Conservation (phyloP, 148 eudicot species). For the Spergularia bocconei region DNA sequence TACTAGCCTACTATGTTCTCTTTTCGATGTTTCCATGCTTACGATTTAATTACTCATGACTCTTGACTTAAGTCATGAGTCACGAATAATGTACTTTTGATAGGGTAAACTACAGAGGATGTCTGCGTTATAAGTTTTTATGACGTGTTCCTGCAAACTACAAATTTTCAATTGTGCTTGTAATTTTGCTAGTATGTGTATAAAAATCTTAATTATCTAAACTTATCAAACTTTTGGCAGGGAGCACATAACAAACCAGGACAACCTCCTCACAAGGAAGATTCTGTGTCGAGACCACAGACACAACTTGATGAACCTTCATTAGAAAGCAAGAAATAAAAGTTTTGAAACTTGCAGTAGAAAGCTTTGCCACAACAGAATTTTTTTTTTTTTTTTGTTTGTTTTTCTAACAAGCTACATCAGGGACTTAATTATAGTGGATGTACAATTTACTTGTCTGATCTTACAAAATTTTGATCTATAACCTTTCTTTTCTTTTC, state of each 20-base stretch:
- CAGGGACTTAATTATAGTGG: too few species aligned
- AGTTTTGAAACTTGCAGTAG: neutral
- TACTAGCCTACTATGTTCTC: too few species aligned
- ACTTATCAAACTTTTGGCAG: neutral
- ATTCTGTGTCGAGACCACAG: neutral
- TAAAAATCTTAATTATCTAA: neutral
- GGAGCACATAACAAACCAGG: constrained; percentile 20
- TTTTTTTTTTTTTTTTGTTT: neutral
- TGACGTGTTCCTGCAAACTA: neutral
- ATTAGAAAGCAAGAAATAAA: constrained; percentile 16
- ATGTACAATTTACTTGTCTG: too few species aligned
- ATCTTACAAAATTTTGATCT: too few species aligned
- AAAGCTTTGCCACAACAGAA: neutral
- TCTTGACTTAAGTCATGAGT: too few species aligned
- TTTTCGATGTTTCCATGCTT: too few species aligned
- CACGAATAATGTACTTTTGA: too few species aligned
- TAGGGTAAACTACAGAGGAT: too few species aligned
- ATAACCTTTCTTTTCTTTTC: too few species aligned
- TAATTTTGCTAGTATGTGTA: neutral
- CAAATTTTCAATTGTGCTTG: neutral
- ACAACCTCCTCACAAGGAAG: constrained; percentile 2
- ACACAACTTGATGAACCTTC: neutral
- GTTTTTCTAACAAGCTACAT: too few species aligned
- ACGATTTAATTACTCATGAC: too few species aligned
- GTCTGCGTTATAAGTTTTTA: neutral